These are phyloP conservation scores for Purshia tridentata DNA, from an alignment of 306 rosid species.

Conservation along the genomic window DNA sequence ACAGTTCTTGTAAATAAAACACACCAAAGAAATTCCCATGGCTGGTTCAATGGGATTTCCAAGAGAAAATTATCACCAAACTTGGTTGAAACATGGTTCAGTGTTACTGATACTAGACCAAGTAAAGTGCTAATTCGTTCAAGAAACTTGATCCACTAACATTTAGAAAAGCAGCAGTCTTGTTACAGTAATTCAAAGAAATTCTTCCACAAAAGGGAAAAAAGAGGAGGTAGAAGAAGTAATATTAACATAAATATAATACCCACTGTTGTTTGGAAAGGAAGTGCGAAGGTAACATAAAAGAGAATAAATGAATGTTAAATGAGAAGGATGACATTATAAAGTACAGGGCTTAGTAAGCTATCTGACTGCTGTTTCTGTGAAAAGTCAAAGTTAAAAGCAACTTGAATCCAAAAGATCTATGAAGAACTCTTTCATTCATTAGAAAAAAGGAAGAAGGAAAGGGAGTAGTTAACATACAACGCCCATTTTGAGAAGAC, in stretches of 20 bases:
- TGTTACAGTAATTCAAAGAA: background rate
- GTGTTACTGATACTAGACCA: background rate
- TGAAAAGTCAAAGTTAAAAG: background rate
- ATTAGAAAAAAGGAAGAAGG: background rate
- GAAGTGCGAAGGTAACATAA: background rate
- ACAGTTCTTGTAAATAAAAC: background rate
- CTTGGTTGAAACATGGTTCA: background rate
- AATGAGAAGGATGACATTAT: slow-evolving; percentile 6
- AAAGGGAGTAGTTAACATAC: slow-evolving; percentile 34
- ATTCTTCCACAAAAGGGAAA: background rate
- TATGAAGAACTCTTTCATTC: slow-evolving; percentile 2
- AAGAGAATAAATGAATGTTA: background rate
- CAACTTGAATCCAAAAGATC: background rate
- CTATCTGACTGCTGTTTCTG: background rate
- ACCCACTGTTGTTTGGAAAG: background rate
- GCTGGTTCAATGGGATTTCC: background rate
- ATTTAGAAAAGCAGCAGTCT: background rate
- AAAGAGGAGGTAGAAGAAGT: background rate
- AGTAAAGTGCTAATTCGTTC: background rate
- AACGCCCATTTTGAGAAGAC: slow-evolving; percentile 44
- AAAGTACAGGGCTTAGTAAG: background rate
- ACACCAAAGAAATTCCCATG: background rate
- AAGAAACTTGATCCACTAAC: background rate
- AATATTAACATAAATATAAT: background rate
- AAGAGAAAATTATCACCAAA: background rate